Conservation (phyloP, 441 rosid genomes). For the Pelargonium citronellum region DNA sequence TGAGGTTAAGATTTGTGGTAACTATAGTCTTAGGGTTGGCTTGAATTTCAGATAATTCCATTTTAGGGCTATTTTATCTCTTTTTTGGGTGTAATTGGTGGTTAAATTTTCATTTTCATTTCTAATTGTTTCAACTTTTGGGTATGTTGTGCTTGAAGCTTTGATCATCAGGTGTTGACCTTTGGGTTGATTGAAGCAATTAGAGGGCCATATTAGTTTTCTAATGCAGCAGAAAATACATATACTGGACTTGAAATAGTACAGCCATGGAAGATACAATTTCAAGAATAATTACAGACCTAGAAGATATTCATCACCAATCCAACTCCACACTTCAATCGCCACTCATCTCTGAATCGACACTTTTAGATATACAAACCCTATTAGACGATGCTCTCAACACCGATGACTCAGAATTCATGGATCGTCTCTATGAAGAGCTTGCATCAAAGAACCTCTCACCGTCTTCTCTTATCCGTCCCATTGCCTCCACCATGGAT, state of each 20-base stretch:
- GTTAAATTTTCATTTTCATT: too few relatives aligned
- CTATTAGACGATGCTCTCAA: conserved; percentile 32
- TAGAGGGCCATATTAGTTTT: too few relatives aligned
- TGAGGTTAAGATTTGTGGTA: too few relatives aligned
- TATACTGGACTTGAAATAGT: not conserved
- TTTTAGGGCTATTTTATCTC: too few relatives aligned
- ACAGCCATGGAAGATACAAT: conserved; percentile 38
- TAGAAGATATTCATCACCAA: conserved; percentile 31
- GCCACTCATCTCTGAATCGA: conserved; percentile 26
- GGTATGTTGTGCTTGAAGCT: too few relatives aligned
- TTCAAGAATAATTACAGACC: conserved; percentile 32
- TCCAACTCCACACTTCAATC: conserved; percentile 19
- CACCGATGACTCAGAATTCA: conserved; percentile 32
- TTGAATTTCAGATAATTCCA: too few relatives aligned
- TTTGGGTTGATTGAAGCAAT: too few relatives aligned
- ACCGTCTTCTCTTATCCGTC: conserved; percentile 42
- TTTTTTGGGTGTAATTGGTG: too few relatives aligned
- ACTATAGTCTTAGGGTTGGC: too few relatives aligned
- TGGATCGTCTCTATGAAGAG: conserved; percentile 40
- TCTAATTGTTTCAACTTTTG: too few relatives aligned
- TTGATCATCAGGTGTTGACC: too few relatives aligned
- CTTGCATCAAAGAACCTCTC: conserved; percentile 40
- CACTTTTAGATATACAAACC: conserved; percentile 47
- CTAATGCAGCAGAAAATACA: too few relatives aligned
- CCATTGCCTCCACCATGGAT: conserved; percentile 61